Conservation (phyloP, 768 basidiomycete species). For the Exidia glandulosa region DNA sequence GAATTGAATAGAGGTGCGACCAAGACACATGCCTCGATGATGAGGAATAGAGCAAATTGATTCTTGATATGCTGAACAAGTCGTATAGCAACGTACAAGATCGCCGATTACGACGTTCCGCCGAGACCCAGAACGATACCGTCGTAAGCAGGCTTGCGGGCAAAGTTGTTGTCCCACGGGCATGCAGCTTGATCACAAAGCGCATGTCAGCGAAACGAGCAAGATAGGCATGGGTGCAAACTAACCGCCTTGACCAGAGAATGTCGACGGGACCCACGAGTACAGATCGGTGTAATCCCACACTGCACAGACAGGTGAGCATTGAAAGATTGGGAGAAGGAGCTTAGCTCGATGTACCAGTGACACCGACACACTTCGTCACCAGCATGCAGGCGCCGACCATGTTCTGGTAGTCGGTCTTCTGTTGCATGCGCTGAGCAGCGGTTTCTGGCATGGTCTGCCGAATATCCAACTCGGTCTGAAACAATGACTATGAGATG, state of each 20-base stretch:
- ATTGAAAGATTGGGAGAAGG: no score
- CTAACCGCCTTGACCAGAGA: slow-evolving; percentile 24
- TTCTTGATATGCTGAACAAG: no score
- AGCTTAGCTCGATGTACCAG: neutral
- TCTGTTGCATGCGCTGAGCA: slow-evolving; percentile 41
- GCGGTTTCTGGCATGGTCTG: slow-evolving; percentile 43
- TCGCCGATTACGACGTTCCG: neutral
- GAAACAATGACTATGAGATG: neutral
- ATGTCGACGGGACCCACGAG: slow-evolving; percentile 24
- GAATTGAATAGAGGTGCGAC: no score
- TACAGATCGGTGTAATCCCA: slow-evolving; percentile 33
- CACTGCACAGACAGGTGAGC: slow-evolving; percentile 12
- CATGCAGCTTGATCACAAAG: neutral
- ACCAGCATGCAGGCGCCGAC: slow-evolving; percentile 41
- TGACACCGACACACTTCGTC: slow-evolving; percentile 23
- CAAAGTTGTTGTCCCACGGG: slow-evolving; percentile 21
- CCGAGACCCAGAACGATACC: slow-evolving; percentile 29
- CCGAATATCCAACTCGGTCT: slow-evolving; percentile 10
- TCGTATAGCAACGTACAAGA: no score
- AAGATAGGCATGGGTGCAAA: neutral
- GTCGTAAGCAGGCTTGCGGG: slow-evolving; percentile 35
- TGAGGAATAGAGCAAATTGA: no score
- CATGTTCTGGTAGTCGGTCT: slow-evolving; percentile 45
- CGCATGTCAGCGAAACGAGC: slow-evolving; percentile 19
- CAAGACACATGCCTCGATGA: no score